These are phyloP conservation scores for Piedraia hortae DNA, from an alignment of 2,329 filamentous ascomycete genomes.

Conservation along the genomic window DNA sequence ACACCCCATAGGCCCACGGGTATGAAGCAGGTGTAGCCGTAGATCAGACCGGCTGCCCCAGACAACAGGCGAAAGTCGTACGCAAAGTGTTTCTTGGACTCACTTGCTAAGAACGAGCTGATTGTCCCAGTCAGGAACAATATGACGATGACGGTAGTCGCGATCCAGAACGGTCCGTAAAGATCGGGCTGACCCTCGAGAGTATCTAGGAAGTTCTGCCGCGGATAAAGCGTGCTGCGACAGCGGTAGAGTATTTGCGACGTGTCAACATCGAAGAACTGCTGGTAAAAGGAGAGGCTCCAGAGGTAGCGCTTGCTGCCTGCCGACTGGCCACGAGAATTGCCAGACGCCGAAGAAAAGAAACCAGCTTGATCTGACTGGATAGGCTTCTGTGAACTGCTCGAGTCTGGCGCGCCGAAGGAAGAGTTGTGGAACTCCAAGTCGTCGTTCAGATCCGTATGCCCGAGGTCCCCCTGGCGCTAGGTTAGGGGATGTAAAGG, in stretches of 20 bases:
- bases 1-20: constrained; percentile 66
- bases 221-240: constrained; percentile 65
- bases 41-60: constrained; percentile 73
- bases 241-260: constrained; percentile 67
- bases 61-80: constrained; percentile 82
- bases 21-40: constrained; percentile 70
- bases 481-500: constrained; percentile 1
- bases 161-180: constrained; percentile 97
- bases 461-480: constrained; percentile 74
- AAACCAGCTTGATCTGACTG: constrained; percentile 15
- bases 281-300: constrained; percentile 77
- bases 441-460: constrained; percentile 94
- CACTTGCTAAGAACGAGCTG: constrained; percentile 55
- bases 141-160: constrained; percentile 86
- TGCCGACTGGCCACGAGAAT: constrained; percentile 6
- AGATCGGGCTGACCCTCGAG: constrained; percentile 90
- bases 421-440: constrained; percentile 87
- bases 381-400: constrained; percentile 20
- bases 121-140: constrained; percentile 89
- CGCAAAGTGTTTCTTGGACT: constrained; percentile 42
- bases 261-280: constrained; percentile 97
- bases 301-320: constrained; percentile 60
- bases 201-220: constrained; percentile 86
- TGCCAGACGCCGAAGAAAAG: constrained; percentile 11
- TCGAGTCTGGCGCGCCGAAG: constrained; percentile 7